Evolutionary conservation across 352 stramenopile species (phyloP).

Genomic region (Pythium aphanidermatum): DNA sequence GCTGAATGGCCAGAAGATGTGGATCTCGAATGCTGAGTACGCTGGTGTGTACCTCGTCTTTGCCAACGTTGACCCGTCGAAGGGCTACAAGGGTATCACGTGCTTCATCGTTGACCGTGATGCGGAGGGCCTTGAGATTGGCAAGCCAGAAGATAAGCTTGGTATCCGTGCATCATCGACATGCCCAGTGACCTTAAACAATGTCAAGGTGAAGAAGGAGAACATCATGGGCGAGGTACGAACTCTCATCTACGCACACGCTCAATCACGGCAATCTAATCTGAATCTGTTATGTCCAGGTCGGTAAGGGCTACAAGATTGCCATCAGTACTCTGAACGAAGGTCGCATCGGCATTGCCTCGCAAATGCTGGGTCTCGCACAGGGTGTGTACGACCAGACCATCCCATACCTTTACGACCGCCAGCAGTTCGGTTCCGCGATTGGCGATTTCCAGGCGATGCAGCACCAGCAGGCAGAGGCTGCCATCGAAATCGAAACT

Average conservation of each 20-base stretch:
- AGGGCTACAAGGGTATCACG: constrained; percentile 97
- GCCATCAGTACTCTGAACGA: constrained; percentile 97
- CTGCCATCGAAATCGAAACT: constrained; percentile 93
- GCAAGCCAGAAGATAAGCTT: constrained; percentile 95
- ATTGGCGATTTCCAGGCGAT: constrained; percentile 96
- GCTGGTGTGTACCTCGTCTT: constrained; percentile 96
- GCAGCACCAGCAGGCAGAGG: constrained; percentile 95
- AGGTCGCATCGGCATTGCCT: constrained; percentile 95
- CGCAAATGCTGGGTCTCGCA: constrained; percentile 96
- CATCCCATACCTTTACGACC: constrained; percentile 95
- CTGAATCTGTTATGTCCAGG: constrained; percentile 6
- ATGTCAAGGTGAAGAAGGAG: constrained; percentile 91
- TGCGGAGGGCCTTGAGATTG: constrained; percentile 89
- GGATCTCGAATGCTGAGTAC: constrained; percentile 97
- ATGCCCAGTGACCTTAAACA: constrained; percentile 91
- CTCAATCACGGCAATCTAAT: not conserved
- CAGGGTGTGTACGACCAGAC: constrained; percentile 95
- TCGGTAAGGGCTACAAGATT: constrained; percentile 95
- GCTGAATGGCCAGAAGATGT: constrained; percentile 96
- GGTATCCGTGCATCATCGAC: constrained; percentile 95
- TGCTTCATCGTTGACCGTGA: constrained; percentile 97
- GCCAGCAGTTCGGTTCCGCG: constrained; percentile 92
- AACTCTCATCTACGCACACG: not conserved
- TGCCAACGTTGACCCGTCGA: constrained; percentile 89
- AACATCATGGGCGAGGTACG: constrained; percentile 91